Percentiles rank a stretch among this genome's conserved stretches.
Conservation (phyloP, 768 basidiomycete genomes). For the Mycena crocata region DNA sequence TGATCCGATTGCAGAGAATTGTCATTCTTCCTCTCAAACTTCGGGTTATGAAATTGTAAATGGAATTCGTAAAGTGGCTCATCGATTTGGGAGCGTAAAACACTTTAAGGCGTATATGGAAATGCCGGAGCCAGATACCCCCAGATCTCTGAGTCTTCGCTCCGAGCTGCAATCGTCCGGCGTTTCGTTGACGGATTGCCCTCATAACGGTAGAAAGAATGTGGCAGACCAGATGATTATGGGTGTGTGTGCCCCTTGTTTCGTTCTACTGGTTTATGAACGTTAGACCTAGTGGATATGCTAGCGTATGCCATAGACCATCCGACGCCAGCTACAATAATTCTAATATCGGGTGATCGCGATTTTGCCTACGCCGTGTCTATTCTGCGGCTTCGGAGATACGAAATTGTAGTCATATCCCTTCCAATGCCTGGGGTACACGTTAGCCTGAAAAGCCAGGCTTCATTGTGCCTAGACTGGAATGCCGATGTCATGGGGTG, state of each 20-base stretch:
- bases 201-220: constrained; percentile 50
- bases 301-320: constrained; percentile 75
- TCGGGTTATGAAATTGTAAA: constrained; percentile 55
- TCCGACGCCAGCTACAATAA: constrained; percentile 61
- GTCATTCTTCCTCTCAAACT: constrained; percentile 50
- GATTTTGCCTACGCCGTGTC: constrained; percentile 77
- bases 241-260: constrained; percentile 43
- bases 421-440: constrained; percentile 48
- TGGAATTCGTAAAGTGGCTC: constrained; percentile 59
- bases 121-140: constrained; percentile 46
- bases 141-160: constrained; percentile 50
- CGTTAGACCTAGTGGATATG: constrained; percentile 65
- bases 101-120: constrained; percentile 70
- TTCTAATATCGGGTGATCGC: constrained; percentile 75
- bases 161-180: constrained; percentile 63
- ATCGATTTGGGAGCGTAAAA: constrained; percentile 61
- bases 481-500: constrained; percentile 49
- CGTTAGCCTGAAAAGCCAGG: constrained; percentile 63
- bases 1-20: constrained; percentile 52
- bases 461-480: constrained; percentile 66
- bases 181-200: constrained; percentile 54
- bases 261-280: neutral
- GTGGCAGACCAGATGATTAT: constrained; percentile 66
- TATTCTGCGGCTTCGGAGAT: constrained; percentile 63
- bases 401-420: constrained; percentile 64